These are phyloP conservation scores for Pseudozyma sp. DNA, from an alignment of 1,284 basidiomycete species.

Conservation along the genomic window DNA sequence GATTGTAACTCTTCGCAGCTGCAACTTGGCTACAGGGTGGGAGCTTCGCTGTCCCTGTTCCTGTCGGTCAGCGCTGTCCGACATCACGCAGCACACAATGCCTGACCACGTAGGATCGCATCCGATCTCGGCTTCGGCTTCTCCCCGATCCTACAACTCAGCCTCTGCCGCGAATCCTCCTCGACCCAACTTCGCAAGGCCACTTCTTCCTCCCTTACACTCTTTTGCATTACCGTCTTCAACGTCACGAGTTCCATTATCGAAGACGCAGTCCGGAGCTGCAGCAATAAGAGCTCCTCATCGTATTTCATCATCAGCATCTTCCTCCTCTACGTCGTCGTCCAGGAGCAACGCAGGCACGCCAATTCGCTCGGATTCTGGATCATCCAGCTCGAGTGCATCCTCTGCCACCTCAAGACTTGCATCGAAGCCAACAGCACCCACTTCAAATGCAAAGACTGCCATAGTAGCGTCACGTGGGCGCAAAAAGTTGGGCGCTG, in stretches of 20 bases:
- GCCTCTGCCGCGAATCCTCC: conserved; percentile 10
- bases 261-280: neutral
- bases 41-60: too few species aligned
- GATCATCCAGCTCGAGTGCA: conserved; percentile 7
- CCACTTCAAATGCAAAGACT: conserved; percentile 9
- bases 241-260: neutral
- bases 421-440: neutral
- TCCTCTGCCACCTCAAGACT: neutral
- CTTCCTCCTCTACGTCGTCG: neutral
- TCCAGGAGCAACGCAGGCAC: neutral
- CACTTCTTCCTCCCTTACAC: neutral
- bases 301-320: neutral
- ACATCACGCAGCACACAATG: conserved; percentile 6
- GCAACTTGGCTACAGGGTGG: too few species aligned
- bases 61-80: neutral
- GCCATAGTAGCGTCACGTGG: conserved; percentile 2
- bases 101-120: conserved; percentile 5
- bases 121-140: conserved; percentile 20
- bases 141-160: conserved; percentile 21
- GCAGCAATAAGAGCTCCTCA: neutral
- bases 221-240: neutral
- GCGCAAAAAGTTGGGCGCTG: conserved; percentile 2
- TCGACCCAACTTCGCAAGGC: conserved; percentile 1
- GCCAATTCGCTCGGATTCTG: conserved; percentile 9
- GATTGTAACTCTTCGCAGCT: too few species aligned